A percentile compares a stretch with the other conserved stretches of the same genome.
Evolutionary conservation across 257 asterid genomes (phyloP).

Genomic region (Scutellaria minor): DNA sequence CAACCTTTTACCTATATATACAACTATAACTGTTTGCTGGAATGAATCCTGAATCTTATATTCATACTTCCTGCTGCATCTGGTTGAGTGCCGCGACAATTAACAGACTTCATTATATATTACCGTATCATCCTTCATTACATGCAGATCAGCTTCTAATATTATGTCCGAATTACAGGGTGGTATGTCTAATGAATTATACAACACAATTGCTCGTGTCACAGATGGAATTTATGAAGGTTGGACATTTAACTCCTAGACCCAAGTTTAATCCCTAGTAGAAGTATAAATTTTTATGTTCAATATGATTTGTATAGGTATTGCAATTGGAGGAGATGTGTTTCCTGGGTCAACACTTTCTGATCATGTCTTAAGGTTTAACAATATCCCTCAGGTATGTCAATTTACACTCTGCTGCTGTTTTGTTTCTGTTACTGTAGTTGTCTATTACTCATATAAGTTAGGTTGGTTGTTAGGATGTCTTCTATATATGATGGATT

Average conservation of each 20-base stretch:
- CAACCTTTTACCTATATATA: conserved; percentile 20
- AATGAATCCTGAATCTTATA: conserved; percentile 3
- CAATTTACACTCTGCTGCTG: conserved; percentile 15
- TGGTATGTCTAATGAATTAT: conserved; percentile 96
- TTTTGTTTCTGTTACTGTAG: conserved; percentile 22
- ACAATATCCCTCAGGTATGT: conserved; percentile 94
- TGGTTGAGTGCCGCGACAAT: conserved; percentile 2
- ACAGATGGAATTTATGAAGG: conserved; percentile 99
- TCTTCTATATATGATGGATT: background rate
- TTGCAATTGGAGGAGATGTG: conserved; percentile 99
- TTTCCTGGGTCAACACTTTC: conserved; percentile 99
- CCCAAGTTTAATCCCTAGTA: conserved; percentile 20
- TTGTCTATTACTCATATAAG: conserved; percentile 16
- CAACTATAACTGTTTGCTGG: conserved; percentile 19
- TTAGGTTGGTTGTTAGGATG: conserved; percentile 14
- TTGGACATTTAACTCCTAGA: conserved; percentile 36
- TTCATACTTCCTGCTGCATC: conserved; percentile 18
- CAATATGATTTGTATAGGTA: conserved; percentile 56
- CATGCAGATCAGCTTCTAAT: conserved; percentile 31
- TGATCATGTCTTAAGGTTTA: conserved; percentile 97
- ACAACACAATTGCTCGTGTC: conserved; percentile 96
- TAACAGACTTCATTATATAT: conserved; percentile 3
- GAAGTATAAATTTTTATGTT: conserved; percentile 21
- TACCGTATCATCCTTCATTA: conserved; percentile 21
- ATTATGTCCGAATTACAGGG: conserved; percentile 63